These are phyloP conservation scores for Tolypocladium tundrense DNA, from an alignment of 2,329 filamentous ascomycete genomes.

Conservation along the genomic window DNA sequence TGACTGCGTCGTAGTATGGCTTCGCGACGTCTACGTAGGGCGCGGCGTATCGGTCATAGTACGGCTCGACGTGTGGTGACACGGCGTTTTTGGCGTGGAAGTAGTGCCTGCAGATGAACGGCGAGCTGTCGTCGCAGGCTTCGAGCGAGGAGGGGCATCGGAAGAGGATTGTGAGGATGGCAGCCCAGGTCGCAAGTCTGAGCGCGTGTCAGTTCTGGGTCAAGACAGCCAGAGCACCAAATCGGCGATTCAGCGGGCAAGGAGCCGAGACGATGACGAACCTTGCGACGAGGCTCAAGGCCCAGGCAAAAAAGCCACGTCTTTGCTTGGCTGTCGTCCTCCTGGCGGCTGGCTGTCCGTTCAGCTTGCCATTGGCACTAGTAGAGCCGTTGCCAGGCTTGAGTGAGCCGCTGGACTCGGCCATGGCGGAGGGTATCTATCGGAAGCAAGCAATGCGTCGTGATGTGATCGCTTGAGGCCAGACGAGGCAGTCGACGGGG, in stretches of 20 bases:
- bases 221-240: background rate
- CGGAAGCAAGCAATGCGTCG: background rate
- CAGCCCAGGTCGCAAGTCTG: slow-evolving; percentile 78
- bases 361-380: slow-evolving; percentile 22
- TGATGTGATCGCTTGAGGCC: background rate
- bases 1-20: slow-evolving; percentile 60
- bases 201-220: background rate
- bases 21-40: slow-evolving; percentile 68
- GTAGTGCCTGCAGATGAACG: slow-evolving; percentile 77
- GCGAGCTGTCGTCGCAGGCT: slow-evolving; percentile 58
- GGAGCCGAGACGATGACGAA: slow-evolving; percentile 18
- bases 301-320: slow-evolving; percentile 22
- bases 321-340: slow-evolving; percentile 12
- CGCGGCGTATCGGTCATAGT: slow-evolving; percentile 75
- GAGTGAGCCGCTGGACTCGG: slow-evolving; percentile 19
- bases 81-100: slow-evolving; percentile 52
- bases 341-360: slow-evolving; percentile 15
- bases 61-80: slow-evolving; percentile 68
- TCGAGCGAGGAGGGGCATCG: slow-evolving; percentile 65
- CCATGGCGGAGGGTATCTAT: slow-evolving; percentile 19
- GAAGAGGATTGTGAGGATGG: slow-evolving; percentile 69
- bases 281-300: slow-evolving; percentile 45
- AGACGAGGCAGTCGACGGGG: background rate
- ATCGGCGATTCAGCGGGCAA: background rate
- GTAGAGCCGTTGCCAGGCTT: slow-evolving; percentile 29